Base-by-base conservation (phyloP, 1,284 basidiomycete species). In the Taiwanofungus camphoratus region DNA sequence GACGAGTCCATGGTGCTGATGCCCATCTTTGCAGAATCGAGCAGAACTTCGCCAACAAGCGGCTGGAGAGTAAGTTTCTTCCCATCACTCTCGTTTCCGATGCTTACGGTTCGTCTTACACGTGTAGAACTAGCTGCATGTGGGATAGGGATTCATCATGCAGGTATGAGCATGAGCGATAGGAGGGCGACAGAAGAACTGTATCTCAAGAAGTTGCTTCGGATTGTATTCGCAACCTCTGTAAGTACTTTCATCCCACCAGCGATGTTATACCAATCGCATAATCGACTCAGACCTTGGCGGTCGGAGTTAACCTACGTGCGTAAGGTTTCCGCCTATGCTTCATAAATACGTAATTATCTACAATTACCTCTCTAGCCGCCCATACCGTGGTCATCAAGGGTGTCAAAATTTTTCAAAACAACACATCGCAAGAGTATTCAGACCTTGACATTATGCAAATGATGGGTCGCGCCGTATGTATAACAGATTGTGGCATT, bases 241-340 rank as follows among this genome's bases (percentile, higher is more conserved):
- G 87, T 87, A 52, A 46, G 78, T 43, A 45, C 7, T 19, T 36
- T 22, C 42, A 19, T 31, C 9, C 34, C 36, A 41, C 44, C 7
- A 13, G 20, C 36, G 13, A 20, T 21, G 41, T 30, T 30, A 46
- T 33, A 35, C 23, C 8, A 26, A 20, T 32, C 38, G 32, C 40
- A 59, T 26, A 56, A 40, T 23, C 3, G 38, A 29, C 19, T 22
- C 44, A 90, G 80, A 94, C 91, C 8, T 68, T 94, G 29, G 91
- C 92, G 2, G 87, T 92, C 30, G 91, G 92, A 0, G 86, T 94
- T 24, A 94, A 94, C 56, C 67, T 94, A 47, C 87, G 87, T 89
- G 56, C 52, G 82, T 64, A 13, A 13, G 22, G 5, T 39, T 3
- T 12, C 21, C 5, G 8, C 6, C 33, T 12, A 4, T 4, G 12